Percentiles rank a stretch among this genome's conserved stretches.
Evolutionary conservation across 148 eudicot genomes (phyloP).

Genomic region (Bassia scoparia): DNA sequence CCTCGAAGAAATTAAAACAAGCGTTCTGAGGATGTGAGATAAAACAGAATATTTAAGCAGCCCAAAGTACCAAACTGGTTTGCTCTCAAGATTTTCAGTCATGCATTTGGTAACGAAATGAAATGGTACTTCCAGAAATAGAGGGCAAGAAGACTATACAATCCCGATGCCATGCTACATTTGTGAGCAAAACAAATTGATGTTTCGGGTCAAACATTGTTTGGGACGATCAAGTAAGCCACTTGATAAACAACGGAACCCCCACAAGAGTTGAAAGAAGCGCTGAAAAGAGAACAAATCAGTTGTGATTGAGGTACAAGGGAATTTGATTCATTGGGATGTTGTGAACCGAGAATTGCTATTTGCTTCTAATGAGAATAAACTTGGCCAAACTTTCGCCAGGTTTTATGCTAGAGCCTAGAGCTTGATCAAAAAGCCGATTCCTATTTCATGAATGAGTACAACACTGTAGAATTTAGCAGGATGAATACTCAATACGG

Average conservation of each 20-base stretch:
- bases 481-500: slow-evolving; percentile 35
- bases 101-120: slow-evolving; percentile 49
- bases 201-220: slow-evolving; percentile 42
- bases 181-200: slow-evolving; percentile 36
- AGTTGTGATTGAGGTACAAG: slow-evolving; percentile 56
- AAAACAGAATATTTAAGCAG: slow-evolving; percentile 42
- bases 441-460: slow-evolving; percentile 65
- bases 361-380: slow-evolving; percentile 39
- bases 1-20: slow-evolving; percentile 14
- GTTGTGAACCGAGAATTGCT: slow-evolving; percentile 75
- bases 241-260: slow-evolving; percentile 26
- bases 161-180: slow-evolving; percentile 37
- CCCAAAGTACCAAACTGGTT: slow-evolving; percentile 54
- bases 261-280: slow-evolving; percentile 26
- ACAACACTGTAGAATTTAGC: slow-evolving; percentile 45
- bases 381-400: slow-evolving; percentile 52
- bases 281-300: slow-evolving; percentile 38
- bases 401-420: slow-evolving; percentile 37
- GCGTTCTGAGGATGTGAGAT: slow-evolving; percentile 50
- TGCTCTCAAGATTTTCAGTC: slow-evolving; percentile 38
- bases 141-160: slow-evolving; percentile 38
- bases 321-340: slow-evolving; percentile 61
- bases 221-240: slow-evolving; percentile 44
- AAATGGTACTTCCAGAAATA: slow-evolving; percentile 42
- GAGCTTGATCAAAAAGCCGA: slow-evolving; percentile 40